phyloP scores from a whole-genome alignment of 2,329 filamentous ascomycete species.

The Penicillium frequentans region DNA sequence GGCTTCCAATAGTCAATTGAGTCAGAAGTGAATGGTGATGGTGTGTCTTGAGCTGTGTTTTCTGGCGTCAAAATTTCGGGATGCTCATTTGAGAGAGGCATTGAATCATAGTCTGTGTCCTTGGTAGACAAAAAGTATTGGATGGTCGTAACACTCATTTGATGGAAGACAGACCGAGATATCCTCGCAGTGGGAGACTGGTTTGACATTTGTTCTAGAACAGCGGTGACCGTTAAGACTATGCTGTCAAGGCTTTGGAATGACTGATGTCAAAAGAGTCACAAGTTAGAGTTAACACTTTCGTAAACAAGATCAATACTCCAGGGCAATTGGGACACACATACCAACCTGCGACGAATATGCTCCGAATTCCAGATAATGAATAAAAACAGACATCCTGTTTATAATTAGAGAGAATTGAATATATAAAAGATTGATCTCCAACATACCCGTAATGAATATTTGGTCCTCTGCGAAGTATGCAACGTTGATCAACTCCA shows the following conservation, averaged over 20 bases:
- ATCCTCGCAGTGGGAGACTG: background rate
- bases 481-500: background rate
- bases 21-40: background rate
- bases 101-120: background rate
- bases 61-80: background rate
- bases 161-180: background rate
- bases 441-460: background rate
- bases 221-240: background rate
- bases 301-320: background rate
- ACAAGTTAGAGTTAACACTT: background rate
- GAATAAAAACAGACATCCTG: background rate
- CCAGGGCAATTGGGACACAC: background rate
- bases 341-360: background rate
- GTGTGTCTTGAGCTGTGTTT: background rate
- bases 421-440: no score
- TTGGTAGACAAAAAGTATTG: background rate
- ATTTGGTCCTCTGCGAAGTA: background rate
- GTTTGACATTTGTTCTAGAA: background rate
- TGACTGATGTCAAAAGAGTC: background rate
- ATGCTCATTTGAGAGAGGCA: background rate
- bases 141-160: background rate
- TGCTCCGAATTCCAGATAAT: background rate
- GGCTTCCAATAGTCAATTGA: background rate
- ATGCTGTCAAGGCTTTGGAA: background rate
- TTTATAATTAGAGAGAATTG: background rate